Percentiles rank a stretch among this genome's conserved stretches.
phyloP scores from a whole-genome alignment of 148 eudicot genomes.

The Agrostemma githago region DNA sequence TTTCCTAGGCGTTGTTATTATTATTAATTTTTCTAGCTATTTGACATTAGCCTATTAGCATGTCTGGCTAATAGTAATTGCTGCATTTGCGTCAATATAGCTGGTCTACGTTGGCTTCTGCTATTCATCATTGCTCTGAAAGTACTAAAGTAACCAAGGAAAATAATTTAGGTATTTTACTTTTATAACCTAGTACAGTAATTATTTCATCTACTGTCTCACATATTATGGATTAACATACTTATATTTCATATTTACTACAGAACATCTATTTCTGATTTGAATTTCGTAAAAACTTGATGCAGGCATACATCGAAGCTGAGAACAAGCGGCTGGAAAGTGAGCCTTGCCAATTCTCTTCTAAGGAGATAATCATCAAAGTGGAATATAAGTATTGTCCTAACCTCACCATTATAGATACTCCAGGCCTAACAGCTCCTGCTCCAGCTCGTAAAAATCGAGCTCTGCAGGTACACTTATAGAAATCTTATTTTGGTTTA shows the following conservation, averaged over 20 bases:
- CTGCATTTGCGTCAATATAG: not conserved
- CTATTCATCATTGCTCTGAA: not conserved
- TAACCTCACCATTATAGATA: constrained; percentile 93
- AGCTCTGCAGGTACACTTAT: constrained; percentile 58
- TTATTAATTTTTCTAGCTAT: not conserved
- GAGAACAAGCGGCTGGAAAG: constrained; percentile 89
- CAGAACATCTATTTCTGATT: not conserved
- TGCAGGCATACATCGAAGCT: constrained; percentile 90
- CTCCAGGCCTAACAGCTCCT: constrained; percentile 97
- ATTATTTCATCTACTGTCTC: not conserved
- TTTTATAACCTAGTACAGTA: not conserved
- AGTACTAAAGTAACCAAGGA: not conserved
- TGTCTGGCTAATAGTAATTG: not conserved
- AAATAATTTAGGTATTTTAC: not conserved
- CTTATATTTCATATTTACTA: not conserved
- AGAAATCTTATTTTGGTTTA: not conserved
- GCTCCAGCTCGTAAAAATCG: constrained; percentile 87
- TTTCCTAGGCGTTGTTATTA: too few relatives aligned
- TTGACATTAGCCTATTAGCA: not conserved
- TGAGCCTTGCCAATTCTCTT: constrained; percentile 85
- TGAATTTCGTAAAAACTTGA: not conserved
- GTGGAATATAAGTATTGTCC: constrained; percentile 93
- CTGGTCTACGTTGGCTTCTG: not conserved
- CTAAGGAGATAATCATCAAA: constrained; percentile 82
- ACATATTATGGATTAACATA: not conserved